These are phyloP conservation scores for Postia placenta DNA, from an alignment of 768 basidiomycete species.

Conservation along the genomic window DNA sequence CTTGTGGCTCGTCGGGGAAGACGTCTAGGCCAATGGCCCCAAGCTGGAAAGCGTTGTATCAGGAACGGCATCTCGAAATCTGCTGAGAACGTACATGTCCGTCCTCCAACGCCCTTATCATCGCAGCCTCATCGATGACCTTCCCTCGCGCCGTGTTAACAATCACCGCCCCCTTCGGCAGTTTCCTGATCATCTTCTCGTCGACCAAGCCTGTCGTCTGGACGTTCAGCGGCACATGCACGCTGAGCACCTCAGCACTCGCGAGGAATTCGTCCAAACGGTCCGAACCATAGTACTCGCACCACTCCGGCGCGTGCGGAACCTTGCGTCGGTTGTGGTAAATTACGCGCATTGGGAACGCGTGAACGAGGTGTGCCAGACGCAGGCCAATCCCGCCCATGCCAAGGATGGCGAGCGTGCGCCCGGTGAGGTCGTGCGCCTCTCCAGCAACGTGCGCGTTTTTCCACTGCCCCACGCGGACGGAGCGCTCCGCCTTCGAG, in stretches of 20 bases:
- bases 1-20: conserved; percentile 76
- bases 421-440: conserved; percentile 59
- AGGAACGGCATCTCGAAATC: conserved; percentile 5
- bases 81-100: conserved; percentile 62
- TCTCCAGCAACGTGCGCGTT: conserved; percentile 36
- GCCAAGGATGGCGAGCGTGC: conserved; percentile 68
- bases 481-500: conserved; percentile 51
- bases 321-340: conserved; percentile 67
- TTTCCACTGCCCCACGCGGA: conserved; percentile 60
- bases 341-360: conserved; percentile 86
- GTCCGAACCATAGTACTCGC: conserved; percentile 64
- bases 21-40: conserved; percentile 81
- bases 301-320: conserved; percentile 59
- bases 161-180: conserved; percentile 75
- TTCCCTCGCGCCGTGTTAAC: conserved; percentile 91
- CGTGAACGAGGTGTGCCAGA: conserved; percentile 63
- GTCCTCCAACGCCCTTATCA: conserved; percentile 79
- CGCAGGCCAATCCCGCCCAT: conserved; percentile 73
- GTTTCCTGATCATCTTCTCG: conserved; percentile 65
- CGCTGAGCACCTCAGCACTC: conserved; percentile 75
- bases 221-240: conserved; percentile 74
- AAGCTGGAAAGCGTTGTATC: conserved; percentile 41
- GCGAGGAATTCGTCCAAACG: conserved; percentile 56
- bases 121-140: conserved; percentile 80
- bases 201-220: conserved; percentile 73